Percentiles rank a stretch among this genome's conserved stretches.
These are phyloP conservation scores for Cryptococcus sp. DNA, from an alignment of 1,284 basidiomycete genomes.

Conservation along the genomic window DNA sequence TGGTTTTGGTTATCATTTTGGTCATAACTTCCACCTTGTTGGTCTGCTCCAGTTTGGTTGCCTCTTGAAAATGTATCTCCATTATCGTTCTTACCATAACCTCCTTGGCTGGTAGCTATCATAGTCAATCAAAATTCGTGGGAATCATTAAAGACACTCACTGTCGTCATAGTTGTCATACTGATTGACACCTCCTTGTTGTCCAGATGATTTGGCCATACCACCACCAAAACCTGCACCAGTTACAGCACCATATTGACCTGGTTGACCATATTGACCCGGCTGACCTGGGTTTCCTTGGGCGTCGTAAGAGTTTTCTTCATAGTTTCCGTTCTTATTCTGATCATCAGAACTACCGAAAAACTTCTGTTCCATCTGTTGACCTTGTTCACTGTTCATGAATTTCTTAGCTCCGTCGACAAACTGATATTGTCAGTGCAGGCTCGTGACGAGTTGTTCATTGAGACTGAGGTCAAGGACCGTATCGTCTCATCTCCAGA, in stretches of 20 bases:
- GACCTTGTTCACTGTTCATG: constrained; percentile 22
- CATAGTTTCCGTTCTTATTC: background rate
- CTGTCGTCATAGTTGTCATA: constrained; percentile 6
- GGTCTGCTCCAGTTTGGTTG: constrained; percentile 26
- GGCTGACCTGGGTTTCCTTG: constrained; percentile 12
- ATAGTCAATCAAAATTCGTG: background rate
- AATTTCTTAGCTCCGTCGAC: constrained; percentile 28
- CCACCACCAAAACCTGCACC: constrained; percentile 25
- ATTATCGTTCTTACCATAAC: constrained; percentile 33
- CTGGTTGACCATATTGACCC: constrained; percentile 20
- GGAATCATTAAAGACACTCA: constrained; percentile 3
- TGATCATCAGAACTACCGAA: background rate
- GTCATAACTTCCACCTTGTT: constrained; percentile 6
- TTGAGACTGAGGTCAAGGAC: no score
- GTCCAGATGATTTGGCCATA: constrained; percentile 10
- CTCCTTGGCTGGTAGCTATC: constrained; percentile 34
- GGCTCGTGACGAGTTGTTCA: no score
- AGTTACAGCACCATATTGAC: constrained; percentile 23
- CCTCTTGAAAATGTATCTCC: constrained; percentile 35
- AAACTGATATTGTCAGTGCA: constrained; percentile 6
- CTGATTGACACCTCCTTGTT: constrained; percentile 5
- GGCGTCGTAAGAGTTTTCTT: constrained; percentile 7
- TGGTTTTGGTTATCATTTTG: constrained; percentile 14
- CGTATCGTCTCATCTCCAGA: no score
- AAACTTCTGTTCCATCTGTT: constrained; percentile 19